Evolutionary conservation across 768 basidiomycete genomes (phyloP).

Genomic region (Postia placenta): DNA sequence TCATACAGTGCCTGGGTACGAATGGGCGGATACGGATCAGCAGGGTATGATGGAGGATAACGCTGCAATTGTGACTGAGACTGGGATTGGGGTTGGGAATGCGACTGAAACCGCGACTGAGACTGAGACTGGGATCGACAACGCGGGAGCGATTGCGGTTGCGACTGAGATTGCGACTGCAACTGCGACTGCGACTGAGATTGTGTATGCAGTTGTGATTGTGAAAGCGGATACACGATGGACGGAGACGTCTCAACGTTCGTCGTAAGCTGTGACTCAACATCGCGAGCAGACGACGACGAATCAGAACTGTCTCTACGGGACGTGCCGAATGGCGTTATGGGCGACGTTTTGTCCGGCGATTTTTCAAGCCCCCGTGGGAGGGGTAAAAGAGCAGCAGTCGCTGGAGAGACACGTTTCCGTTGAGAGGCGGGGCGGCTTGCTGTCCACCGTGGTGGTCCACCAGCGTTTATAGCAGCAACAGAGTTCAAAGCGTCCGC

Average conservation of each 20-base stretch:
- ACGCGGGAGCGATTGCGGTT: too few relatives aligned
- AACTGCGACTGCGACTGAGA: not conserved
- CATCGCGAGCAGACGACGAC: slow-evolving; percentile 8
- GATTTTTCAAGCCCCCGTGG: slow-evolving; percentile 6
- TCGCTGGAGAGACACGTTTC: not conserved
- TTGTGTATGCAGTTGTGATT: too few relatives aligned
- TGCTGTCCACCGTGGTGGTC: not conserved
- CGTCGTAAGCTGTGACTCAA: slow-evolving; percentile 14
- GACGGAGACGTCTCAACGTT: slow-evolving; percentile 1
- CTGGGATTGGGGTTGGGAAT: too few relatives aligned
- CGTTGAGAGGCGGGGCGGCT: not conserved
- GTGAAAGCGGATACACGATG: not conserved
- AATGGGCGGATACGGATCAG: not conserved
- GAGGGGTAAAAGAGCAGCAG: not conserved
- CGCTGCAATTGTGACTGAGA: not conserved
- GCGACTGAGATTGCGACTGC: not conserved
- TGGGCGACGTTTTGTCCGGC: not conserved
- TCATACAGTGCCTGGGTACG: not conserved
- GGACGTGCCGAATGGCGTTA: not conserved
- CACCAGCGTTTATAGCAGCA: not conserved
- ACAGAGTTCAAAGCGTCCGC: slow-evolving; percentile 12
- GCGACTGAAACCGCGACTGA: not conserved
- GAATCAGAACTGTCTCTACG: not conserved
- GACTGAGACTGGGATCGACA: too few relatives aligned
- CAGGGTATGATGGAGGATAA: not conserved